These are phyloP conservation scores for Xylariales sp. DNA, from an alignment of 2,329 filamentous ascomycete genomes.

Conservation along the genomic window DNA sequence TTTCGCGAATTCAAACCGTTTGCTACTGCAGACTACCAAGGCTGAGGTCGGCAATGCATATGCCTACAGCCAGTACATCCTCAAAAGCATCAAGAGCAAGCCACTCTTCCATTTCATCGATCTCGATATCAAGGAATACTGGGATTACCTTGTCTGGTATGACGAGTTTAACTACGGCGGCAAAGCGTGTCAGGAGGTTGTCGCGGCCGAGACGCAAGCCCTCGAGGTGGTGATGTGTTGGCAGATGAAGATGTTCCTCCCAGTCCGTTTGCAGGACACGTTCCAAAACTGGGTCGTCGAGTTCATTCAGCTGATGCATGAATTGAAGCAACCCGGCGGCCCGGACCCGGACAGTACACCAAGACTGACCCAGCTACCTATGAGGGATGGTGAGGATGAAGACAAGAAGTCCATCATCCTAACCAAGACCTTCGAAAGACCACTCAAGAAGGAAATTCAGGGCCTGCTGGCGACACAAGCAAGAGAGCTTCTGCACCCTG, in stretches of 20 bases:
- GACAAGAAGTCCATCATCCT: constrained; percentile 63
- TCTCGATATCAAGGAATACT: constrained; percentile 96
- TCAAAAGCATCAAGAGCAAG: constrained; percentile 94
- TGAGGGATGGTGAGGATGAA: constrained; percentile 53
- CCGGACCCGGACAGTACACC: constrained; percentile 47
- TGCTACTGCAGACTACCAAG: constrained; percentile 94
- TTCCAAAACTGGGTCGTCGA: constrained; percentile 94
- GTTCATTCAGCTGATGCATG: constrained; percentile 92
- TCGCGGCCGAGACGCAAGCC: constrained; percentile 66
- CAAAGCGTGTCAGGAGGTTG: constrained; percentile 79
- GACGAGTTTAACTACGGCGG: constrained; percentile 99
- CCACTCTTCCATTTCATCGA: constrained; percentile 97
- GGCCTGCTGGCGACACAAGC: constrained; percentile 80
- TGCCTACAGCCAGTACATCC: constrained; percentile 94
- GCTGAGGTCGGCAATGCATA: constrained; percentile 94
- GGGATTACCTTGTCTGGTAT: constrained; percentile 99
- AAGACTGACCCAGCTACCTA: constrained; percentile 53
- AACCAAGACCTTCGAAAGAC: constrained; percentile 79
- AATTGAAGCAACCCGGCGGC: constrained; percentile 59
- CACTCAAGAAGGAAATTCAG: constrained; percentile 82
- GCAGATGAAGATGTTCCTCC: constrained; percentile 91
- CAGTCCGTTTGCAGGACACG: constrained; percentile 69
- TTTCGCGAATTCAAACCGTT: constrained; percentile 85
- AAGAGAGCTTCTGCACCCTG: constrained; percentile 82
- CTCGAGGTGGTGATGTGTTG: constrained; percentile 96